A percentile compares a stretch with the other conserved stretches of the same genome.
phyloP scores from a whole-genome alignment of 768 basidiomycete species.

The Leccinum broughii region DNA sequence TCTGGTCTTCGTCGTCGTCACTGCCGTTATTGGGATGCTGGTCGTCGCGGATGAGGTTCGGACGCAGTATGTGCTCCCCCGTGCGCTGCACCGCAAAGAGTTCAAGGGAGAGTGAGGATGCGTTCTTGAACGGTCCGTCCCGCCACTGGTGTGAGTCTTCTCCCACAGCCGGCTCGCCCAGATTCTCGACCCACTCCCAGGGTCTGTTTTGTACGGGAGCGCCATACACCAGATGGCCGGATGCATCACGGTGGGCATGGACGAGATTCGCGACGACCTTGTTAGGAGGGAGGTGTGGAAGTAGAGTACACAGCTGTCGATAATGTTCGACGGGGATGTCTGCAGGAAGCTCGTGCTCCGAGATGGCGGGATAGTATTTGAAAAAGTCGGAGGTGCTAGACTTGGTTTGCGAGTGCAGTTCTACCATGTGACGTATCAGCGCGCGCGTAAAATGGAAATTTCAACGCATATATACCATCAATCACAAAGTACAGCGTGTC shows the following conservation, averaged over 20 bases:
- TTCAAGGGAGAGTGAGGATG: slow-evolving; percentile 71
- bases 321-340: slow-evolving; percentile 58
- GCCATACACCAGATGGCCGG: slow-evolving; percentile 50
- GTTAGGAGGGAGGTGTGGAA: slow-evolving; percentile 54
- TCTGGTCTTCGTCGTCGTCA: slow-evolving; percentile 24
- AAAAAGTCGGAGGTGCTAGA: slow-evolving; percentile 56
- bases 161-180: slow-evolving; percentile 49
- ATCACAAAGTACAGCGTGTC: slow-evolving; percentile 75
- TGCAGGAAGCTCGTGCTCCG: slow-evolving; percentile 51
- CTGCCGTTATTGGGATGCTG: not conserved
- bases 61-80: slow-evolving; percentile 48
- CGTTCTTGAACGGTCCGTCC: slow-evolving; percentile 58
- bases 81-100: slow-evolving; percentile 66
- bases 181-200: slow-evolving; percentile 85
- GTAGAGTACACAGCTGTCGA: slow-evolving; percentile 55
- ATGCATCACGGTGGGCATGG: slow-evolving; percentile 54
- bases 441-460: no score
- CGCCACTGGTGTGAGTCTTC: slow-evolving; percentile 42
- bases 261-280: slow-evolving; percentile 53
- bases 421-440: slow-evolving; percentile 36
- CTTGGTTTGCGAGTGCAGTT: slow-evolving; percentile 62
- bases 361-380: slow-evolving; percentile 56
- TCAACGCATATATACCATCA: slow-evolving; percentile 53
- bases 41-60: not conserved
- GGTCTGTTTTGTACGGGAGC: slow-evolving; percentile 67